Evolutionary conservation across 805 yeast genomes (phyloP).

Genomic region (Martiniozyma abietophila): DNA sequence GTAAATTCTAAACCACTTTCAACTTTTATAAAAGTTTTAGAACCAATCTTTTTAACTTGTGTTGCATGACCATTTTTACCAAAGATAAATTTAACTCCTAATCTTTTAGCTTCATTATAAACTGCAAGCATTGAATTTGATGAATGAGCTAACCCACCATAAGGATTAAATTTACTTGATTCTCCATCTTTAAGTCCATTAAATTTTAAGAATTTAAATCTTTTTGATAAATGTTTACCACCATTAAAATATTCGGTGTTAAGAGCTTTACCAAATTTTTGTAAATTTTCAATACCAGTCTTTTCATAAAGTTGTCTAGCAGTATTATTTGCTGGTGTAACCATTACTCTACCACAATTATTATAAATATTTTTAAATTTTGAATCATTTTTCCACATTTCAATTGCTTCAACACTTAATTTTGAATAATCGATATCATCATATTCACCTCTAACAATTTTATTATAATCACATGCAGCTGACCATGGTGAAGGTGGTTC

Average conservation of each 20-base stretch:
- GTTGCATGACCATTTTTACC: slow-evolving; percentile 24
- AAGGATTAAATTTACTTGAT: slow-evolving; percentile 26
- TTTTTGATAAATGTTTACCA: slow-evolving; percentile 24
- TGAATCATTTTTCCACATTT: slow-evolving; percentile 30
- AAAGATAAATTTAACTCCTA: slow-evolving; percentile 30
- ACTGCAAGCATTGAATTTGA: slow-evolving; percentile 29
- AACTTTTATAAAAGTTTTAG: background rate
- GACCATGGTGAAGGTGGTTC: slow-evolving; percentile 36
- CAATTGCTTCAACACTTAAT: slow-evolving; percentile 36
- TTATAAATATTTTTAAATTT: slow-evolving; percentile 26
- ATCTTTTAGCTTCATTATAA: slow-evolving; percentile 19
- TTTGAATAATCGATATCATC: slow-evolving; percentile 33
- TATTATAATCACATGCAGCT: slow-evolving; percentile 41
- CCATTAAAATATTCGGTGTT: slow-evolving; percentile 23
- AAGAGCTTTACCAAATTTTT: slow-evolving; percentile 19
- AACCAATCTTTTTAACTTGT: slow-evolving; percentile 9
- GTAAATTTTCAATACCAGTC: slow-evolving; percentile 28
- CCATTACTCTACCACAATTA: slow-evolving; percentile 34
- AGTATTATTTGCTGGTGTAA: slow-evolving; percentile 26
- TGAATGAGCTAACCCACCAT: slow-evolving; percentile 35
- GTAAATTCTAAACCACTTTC: slow-evolving; percentile 20
- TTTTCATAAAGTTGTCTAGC: slow-evolving; percentile 32
- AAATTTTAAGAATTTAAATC: slow-evolving; percentile 13
- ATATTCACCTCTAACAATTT: slow-evolving; percentile 41
- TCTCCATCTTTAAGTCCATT: slow-evolving; percentile 11